Evolutionary conservation across 768 basidiomycete species (phyloP), one percentile per base, ranked within the genome.

Genomic region (Artomyces pyxidatus): DNA sequence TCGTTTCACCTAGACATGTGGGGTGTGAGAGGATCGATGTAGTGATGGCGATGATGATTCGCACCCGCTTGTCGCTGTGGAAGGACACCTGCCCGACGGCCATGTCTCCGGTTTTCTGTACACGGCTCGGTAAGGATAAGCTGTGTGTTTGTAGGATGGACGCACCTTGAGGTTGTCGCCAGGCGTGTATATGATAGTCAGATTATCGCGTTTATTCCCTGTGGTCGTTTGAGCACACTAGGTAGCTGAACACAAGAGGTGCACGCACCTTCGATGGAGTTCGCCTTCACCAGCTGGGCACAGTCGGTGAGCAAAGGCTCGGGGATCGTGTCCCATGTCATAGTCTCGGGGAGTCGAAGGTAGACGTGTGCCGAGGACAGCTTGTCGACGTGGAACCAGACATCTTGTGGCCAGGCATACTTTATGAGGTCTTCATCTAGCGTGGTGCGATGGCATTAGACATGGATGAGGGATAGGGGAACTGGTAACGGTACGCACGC

Each of bases 301-400:
- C 89, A 89, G 65, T 98, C 95, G 11, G 70, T 71, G 17, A 97
- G 68, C 6, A 97, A 68, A 1, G 76, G 69, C 47, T 83, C 74
- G 0, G 96, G 93, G 30, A 98, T 85, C n/a, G 70, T 65, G 6
- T 98, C 93, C 90, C 93, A 97, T n/a, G 55, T 64, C 74, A 94
- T 85, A n/a, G 68, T 71, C 3, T 79, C 77, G 0, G 88, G 77
- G 73, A 97, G 80, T 28, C 94, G 85, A n/a, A 98, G 71, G 64
- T 98, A 98, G 35, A 98, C 94, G 64, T 97, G 92, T 1, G 94
- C 93, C 3, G 93, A 96, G 0, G 91, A 95, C 25, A 98, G 80
- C 64, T 94, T 95, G 72, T 98, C 96, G 53, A 99, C 96, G 65
- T 98, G 96, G 56, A 98, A 96, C 90, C 88, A 90, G 46, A 90